Conservation (phyloP, 2,329 filamentous ascomycete species). For the Aspergillus vadensis region DNA sequence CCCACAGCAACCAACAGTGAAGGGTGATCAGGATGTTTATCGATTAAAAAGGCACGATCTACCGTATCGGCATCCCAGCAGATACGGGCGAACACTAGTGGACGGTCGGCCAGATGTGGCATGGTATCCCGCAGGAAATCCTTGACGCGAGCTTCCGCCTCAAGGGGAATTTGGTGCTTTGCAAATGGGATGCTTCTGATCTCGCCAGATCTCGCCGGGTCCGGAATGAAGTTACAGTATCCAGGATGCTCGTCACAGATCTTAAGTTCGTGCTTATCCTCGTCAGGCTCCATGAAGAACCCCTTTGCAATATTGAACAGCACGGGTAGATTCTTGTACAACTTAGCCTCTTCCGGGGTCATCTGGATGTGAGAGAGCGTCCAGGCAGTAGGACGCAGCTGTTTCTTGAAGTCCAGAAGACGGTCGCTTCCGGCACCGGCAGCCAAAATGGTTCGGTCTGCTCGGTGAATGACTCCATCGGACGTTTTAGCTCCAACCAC, state of each 20-base stretch:
- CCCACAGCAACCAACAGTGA: conserved; percentile 48
- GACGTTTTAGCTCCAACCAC: conserved; percentile 48
- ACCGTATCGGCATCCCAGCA: conserved; percentile 62
- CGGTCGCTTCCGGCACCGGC: conserved; percentile 53
- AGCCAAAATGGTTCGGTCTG: conserved; percentile 51
- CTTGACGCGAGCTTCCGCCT: conserved; percentile 51
- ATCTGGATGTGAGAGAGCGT: conserved; percentile 56
- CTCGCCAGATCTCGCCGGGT: conserved; percentile 27
- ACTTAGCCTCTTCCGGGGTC: conserved; percentile 46
- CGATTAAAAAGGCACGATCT: conserved; percentile 56
- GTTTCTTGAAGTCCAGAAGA: conserved; percentile 54
- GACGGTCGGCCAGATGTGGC: conserved; percentile 54
- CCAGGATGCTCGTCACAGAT: conserved; percentile 58
- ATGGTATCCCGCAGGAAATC: conserved; percentile 55
- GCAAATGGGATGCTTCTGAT: conserved; percentile 42
- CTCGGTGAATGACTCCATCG: conserved; percentile 45
- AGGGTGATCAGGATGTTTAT: conserved; percentile 48
- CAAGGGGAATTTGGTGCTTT: conserved; percentile 47
- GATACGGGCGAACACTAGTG: conserved; percentile 55
- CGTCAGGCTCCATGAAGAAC: conserved; percentile 54
- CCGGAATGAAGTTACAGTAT: conserved; percentile 52
- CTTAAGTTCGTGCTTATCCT: conserved; percentile 42
- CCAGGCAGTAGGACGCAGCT: conserved; percentile 58
- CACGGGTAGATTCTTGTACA: conserved; percentile 54
- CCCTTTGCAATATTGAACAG: conserved; percentile 52